Evolutionary conservation across 495 filamentous ascomycete genomes (phyloP).

Genomic region (Podospora conica): DNA sequence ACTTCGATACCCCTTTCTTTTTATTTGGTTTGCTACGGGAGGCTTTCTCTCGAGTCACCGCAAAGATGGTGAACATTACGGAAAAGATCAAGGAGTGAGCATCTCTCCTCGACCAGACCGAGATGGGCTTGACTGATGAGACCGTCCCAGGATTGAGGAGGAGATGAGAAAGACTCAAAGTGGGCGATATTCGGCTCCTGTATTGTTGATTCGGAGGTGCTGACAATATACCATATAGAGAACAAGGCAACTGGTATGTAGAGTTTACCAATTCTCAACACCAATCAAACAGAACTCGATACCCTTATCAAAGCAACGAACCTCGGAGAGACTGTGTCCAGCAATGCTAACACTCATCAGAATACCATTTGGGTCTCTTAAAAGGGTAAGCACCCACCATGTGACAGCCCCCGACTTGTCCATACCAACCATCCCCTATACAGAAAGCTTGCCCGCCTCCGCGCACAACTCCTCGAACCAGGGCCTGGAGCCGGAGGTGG

Average conservation of each 20-base stretch:
- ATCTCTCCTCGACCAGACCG: background rate
- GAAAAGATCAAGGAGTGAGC: constrained; percentile 98
- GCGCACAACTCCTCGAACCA: constrained; percentile 93
- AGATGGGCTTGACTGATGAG: constrained; percentile 17
- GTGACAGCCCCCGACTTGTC: background rate
- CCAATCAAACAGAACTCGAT: background rate
- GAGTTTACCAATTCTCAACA: constrained; percentile 6
- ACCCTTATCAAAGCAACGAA: background rate
- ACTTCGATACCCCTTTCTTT: background rate
- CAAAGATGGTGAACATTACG: constrained; percentile 97
- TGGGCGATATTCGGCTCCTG: constrained; percentile 34
- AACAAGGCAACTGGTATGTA: constrained; percentile 94
- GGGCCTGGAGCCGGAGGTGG: constrained; percentile 73
- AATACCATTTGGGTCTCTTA: constrained; percentile 95
- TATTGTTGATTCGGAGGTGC: background rate
- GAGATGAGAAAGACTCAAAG: constrained; percentile 99
- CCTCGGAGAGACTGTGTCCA: background rate
- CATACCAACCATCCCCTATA: constrained; percentile 12
- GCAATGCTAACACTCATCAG: constrained; percentile 36
- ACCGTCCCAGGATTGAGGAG: constrained; percentile 78
- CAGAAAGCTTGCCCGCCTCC: constrained; percentile 92
- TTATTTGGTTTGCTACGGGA: background rate
- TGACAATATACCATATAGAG: constrained; percentile 51
- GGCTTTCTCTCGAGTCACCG: constrained; percentile 22
- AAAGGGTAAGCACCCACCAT: constrained; percentile 85